Conservation (phyloP, 257 asterid species). For the Nemophila menziesii region DNA sequence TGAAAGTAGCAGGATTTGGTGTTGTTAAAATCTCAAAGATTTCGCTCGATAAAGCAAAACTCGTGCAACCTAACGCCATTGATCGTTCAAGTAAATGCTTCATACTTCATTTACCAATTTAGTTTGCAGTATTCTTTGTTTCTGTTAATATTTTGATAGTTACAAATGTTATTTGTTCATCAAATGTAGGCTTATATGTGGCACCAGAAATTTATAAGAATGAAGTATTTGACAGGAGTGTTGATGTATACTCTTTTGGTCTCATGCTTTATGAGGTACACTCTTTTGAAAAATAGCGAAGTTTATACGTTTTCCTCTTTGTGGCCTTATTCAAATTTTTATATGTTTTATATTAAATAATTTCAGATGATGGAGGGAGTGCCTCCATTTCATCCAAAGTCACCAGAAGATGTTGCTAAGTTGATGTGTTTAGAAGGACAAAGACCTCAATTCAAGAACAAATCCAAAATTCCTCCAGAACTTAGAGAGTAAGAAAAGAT, state of each 20-base stretch:
- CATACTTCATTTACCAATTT: background rate
- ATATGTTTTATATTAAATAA: conserved; percentile 5
- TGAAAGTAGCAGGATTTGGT: conserved; percentile 94
- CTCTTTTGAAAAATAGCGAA: background rate
- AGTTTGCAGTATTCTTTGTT: background rate
- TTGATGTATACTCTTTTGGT: conserved; percentile 82
- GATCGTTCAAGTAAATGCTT: conserved; percentile 69
- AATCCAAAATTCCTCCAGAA: conserved; percentile 66
- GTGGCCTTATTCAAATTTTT: background rate
- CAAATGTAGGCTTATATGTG: conserved; percentile 43
- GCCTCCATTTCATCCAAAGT: conserved; percentile 64
- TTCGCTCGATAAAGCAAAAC: conserved; percentile 69
- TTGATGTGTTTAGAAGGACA: conserved; percentile 56
- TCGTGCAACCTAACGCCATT: conserved; percentile 50
- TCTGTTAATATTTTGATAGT: background rate
- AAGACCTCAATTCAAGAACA: conserved; percentile 78
- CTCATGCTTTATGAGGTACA: conserved; percentile 79
- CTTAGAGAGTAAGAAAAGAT: conserved; percentile 60
- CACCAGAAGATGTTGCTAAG: conserved; percentile 56
- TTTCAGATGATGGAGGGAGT: conserved; percentile 83
- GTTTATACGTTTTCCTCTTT: background rate
- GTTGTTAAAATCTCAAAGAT: conserved; percentile 43
- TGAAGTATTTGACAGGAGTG: conserved; percentile 68
- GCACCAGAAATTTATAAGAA: conserved; percentile 80
- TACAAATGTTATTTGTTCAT: background rate